A percentile compares a stretch with the other conserved stretches of the same genome.
phyloP scores from a whole-genome alignment of 2,329 filamentous ascomycete species.

The Hirsutella thompsonii region DNA sequence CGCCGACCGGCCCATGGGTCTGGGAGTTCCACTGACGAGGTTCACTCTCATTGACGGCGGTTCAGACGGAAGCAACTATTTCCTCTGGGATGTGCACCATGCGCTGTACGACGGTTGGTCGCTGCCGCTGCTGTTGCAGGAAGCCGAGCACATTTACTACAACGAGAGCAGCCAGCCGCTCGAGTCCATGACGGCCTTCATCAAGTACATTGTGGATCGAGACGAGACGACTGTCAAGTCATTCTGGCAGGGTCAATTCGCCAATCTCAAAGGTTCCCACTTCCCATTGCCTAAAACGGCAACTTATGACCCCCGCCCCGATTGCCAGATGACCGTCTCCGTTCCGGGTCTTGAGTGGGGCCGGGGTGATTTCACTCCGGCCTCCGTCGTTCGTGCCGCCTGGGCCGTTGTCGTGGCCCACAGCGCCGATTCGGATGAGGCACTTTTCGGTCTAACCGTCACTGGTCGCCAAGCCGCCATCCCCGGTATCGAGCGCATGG shows the following conservation, averaged over 20 bases:
- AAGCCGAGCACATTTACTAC: conserved; percentile 6
- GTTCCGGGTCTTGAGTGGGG: conserved; percentile 4
- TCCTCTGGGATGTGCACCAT: conserved; percentile 19
- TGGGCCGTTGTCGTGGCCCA: conserved; percentile 20
- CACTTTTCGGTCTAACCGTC: conserved; percentile 13
- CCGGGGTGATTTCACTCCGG: conserved; percentile 6
- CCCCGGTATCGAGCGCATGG: conserved; percentile 11
- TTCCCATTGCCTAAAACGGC: conserved; percentile 4
- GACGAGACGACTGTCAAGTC: conserved; percentile 10
- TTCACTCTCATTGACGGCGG: conserved; percentile 3
- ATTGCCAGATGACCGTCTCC: conserved; percentile 1
- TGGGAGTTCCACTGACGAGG: conserved; percentile 6
- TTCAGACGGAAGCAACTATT: neutral
- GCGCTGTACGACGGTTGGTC: conserved; percentile 41
- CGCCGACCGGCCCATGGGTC: conserved; percentile 3
- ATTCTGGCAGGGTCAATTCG: conserved; percentile 28
- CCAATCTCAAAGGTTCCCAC: conserved; percentile 8
- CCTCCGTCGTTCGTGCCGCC: conserved; percentile 13
- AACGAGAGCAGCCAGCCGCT: neutral
- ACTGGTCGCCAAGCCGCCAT: conserved; percentile 14
- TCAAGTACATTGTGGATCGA: conserved; percentile 25
- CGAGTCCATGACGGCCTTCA: conserved; percentile 22
- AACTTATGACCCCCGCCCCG: conserved; percentile 2
- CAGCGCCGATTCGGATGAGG: conserved; percentile 20
- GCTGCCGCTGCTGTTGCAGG: conserved; percentile 21